These are phyloP conservation scores for Phaeophleospora eucalypticola DNA, from an alignment of 2,329 filamentous ascomycete species.

Conservation along the genomic window DNA sequence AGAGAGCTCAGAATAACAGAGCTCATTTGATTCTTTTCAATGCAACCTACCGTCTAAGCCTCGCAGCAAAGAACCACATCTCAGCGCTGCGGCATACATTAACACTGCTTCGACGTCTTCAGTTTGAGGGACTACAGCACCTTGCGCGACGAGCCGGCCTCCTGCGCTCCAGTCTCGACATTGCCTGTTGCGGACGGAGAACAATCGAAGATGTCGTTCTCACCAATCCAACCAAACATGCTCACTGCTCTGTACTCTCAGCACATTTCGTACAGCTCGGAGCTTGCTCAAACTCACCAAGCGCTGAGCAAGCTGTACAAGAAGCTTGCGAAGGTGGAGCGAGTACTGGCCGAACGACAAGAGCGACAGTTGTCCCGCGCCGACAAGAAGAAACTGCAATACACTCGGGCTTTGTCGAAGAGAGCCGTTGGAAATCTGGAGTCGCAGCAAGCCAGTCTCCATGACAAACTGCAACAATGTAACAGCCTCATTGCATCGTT, in stretches of 20 bases:
- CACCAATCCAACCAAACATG: conserved; percentile 16
- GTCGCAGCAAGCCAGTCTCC: conserved; percentile 20
- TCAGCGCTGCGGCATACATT: not conserved
- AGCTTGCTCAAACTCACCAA: conserved; percentile 27
- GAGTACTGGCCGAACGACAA: conserved; percentile 19
- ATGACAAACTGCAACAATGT: conserved; percentile 26
- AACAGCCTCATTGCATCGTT: conserved; percentile 25
- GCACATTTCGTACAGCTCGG: conserved; percentile 24
- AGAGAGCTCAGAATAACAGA: conserved; percentile 19
- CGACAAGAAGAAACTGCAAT: conserved; percentile 30
- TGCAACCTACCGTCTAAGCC: conserved; percentile 17
- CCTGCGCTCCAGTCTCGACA: conserved; percentile 16
- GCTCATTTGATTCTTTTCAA: conserved; percentile 15
- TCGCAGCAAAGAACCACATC: not conserved
- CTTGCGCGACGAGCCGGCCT: conserved; percentile 23
- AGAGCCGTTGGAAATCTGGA: conserved; percentile 22
- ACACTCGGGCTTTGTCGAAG: conserved; percentile 22
- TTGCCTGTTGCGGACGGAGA: conserved; percentile 3
- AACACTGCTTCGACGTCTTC: not conserved
- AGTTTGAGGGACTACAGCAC: conserved; percentile 2
- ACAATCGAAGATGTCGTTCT: conserved; percentile 13
- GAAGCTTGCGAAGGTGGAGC: conserved; percentile 25
- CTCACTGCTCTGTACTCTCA: conserved; percentile 25
- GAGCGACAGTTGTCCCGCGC: conserved; percentile 22
- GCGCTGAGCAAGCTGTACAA: conserved; percentile 28